Percentiles rank a stretch among this genome's conserved stretches.
phyloP scores from a whole-genome alignment of 2,329 filamentous ascomycete species.

The Colletotrichum navitas region DNA sequence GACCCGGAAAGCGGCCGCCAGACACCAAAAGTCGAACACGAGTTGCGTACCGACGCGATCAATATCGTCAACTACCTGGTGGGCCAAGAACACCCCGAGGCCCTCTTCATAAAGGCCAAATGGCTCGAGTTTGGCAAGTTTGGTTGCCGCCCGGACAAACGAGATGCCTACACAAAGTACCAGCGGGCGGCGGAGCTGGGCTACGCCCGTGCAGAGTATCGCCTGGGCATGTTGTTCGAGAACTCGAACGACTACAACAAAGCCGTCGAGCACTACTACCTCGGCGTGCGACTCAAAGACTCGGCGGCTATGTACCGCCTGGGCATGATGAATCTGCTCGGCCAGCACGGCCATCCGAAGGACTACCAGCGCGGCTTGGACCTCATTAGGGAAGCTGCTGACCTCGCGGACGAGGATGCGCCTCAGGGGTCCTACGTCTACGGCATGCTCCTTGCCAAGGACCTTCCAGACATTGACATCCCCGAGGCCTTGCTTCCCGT shows the following conservation, averaged over 20 bases:
- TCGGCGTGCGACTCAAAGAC: conserved; percentile 83
- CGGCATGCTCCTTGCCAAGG: conserved; percentile 91
- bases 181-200: conserved; percentile 86
- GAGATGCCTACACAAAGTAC: conserved; percentile 92
- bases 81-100: conserved; percentile 91
- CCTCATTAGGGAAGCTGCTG: conserved; percentile 84
- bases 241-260: conserved; percentile 93
- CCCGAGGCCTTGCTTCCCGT: conserved; percentile 77
- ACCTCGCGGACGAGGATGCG: conserved; percentile 93
- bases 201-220: conserved; percentile 90
- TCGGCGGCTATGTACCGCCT: conserved; percentile 89
- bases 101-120: conserved; percentile 93
- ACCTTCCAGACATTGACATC: conserved; percentile 89
- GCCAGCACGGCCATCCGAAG: conserved; percentile 90
- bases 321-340: conserved; percentile 97
- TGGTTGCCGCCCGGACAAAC: conserved; percentile 89
- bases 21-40: conserved; percentile 90
- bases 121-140: conserved; percentile 99
- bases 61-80: conserved; percentile 93
- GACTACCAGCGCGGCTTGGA: conserved; percentile 84
- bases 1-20: conserved; percentile 65
- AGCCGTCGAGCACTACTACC: conserved; percentile 90
- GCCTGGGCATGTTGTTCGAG: conserved; percentile 98
- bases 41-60: conserved; percentile 87
- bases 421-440: conserved; percentile 96